phyloP scores from a whole-genome alignment of 805 yeast genomes.

The Candida stauntonica region DNA sequence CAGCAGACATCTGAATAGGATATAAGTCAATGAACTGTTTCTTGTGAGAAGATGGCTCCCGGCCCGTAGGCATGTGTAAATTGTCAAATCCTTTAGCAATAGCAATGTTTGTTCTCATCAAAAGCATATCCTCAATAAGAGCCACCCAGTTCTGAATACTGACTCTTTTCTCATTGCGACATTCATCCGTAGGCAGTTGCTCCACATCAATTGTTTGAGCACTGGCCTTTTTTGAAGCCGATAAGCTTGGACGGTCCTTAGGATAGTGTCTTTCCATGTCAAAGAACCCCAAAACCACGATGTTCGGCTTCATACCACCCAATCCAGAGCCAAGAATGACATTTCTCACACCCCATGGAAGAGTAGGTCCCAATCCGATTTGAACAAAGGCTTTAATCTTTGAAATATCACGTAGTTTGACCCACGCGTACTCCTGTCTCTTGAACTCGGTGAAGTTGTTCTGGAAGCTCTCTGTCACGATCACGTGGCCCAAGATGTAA shows the following conservation, averaged over 20 bases:
- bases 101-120: conserved; percentile 89
- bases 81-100: conserved; percentile 83
- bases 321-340: conserved; percentile 89
- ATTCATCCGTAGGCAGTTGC: conserved; percentile 70
- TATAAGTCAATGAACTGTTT: conserved; percentile 77
- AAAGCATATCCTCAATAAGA: conserved; percentile 80
- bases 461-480: conserved; percentile 60
- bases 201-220: conserved; percentile 32
- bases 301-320: conserved; percentile 98
- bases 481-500: conserved; percentile 88
- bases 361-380: conserved; percentile 77
- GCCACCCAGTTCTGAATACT: conserved; percentile 85
- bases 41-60: conserved; percentile 29
- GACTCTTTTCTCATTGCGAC: conserved; percentile 66
- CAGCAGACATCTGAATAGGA: conserved; percentile 95
- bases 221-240: conserved; percentile 4
- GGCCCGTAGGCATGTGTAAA: conserved; percentile 56
- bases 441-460: conserved; percentile 63
- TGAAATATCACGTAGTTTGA: conserved; percentile 69
- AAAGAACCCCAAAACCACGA: conserved; percentile 86
- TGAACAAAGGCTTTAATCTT: conserved; percentile 92
- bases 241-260: conserved; percentile 1
- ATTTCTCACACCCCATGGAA: conserved; percentile 94
- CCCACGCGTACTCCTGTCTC: conserved; percentile 78
- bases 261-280: conserved; percentile 45